Evolutionary conservation across 768 basidiomycete species (phyloP), one percentile per base, ranked within the genome.

Genomic region (Phallus indusiatus): DNA sequence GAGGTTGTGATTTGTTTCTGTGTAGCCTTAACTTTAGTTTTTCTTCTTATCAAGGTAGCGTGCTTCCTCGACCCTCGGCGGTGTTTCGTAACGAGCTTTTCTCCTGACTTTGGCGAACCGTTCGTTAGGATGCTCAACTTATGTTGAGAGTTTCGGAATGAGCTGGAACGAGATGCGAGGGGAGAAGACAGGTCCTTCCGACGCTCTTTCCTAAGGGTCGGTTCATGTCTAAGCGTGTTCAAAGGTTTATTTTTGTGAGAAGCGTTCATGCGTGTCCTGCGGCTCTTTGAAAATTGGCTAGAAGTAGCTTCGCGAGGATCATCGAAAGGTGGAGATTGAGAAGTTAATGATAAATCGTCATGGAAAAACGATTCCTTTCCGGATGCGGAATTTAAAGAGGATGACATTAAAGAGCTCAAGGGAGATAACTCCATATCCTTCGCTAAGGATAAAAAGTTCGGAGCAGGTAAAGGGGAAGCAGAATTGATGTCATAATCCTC

Each of bases 391-490:
- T 18, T 42, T 17, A 59, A 51, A 17, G 50, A 49, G 7, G 57
- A 59, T 16, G 57, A 59, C 18, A 59, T 10, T 36, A 52, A 28
- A 6, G 57, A 59, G 20, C 50, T 59, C 6, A 59, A 22, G 35
- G 57, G 57, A 6, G 57, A 59, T 11, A 59, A 37, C 5, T 18
- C n/a, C 24, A 34, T 22, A 18, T 51, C 34, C 16, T 21, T 33
- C 20, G 18, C 20, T 5, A 59, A 20, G 8, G n/a, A 16, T 17
- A 35, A 20, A 14, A 35, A 37, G 14, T 10, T 42, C 9, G 57
- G 47, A 14, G 57, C 28, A 2, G 5, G 21, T 33, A 52, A 42
- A 53, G 57, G 57, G 2, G 57, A 59, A 51, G 14, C 12, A n/a
- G 42, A 42, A 59, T 18, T 8, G 49, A 59, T 21, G 18, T 36